Conservation (phyloP, 2,329 filamentous ascomycete genomes). For the Microsporum ferrugineum region DNA sequence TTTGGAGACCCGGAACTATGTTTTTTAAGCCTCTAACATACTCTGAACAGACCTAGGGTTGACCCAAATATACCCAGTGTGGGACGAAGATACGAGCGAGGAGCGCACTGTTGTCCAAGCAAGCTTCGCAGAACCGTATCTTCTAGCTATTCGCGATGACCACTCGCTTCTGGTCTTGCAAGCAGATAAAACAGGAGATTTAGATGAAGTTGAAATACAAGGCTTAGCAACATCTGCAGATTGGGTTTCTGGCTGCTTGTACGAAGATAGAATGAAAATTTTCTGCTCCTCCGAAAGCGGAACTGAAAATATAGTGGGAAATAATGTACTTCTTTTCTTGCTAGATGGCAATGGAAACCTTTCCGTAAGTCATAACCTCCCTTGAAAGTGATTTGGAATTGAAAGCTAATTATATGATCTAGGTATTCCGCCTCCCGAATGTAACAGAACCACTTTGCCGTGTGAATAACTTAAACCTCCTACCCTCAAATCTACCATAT, state of each 20-base stretch:
- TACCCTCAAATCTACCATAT: conserved; percentile 62
- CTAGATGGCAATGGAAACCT: conserved; percentile 54
- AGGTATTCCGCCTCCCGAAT: conserved; percentile 69
- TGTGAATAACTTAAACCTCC: conserved; percentile 63
- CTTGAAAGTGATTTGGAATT: background rate
- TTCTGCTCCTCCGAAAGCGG: conserved; percentile 35
- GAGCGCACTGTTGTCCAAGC: conserved; percentile 68
- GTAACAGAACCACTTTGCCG: conserved; percentile 60
- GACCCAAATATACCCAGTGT: conserved; percentile 82
- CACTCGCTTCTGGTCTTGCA: conserved; percentile 66
- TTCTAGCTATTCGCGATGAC: conserved; percentile 75
- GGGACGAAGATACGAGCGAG: conserved; percentile 74
- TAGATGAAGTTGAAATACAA: conserved; percentile 65
- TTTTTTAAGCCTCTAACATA: conserved; percentile 4
- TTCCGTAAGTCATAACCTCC: conserved; percentile 43
- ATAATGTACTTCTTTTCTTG: conserved; percentile 59
- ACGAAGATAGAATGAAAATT: conserved; percentile 52
- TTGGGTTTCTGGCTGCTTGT: conserved; percentile 77
- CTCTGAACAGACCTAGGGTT: conserved; percentile 59
- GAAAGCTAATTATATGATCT: background rate
- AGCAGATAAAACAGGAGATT: conserved; percentile 68
- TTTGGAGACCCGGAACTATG: background rate
- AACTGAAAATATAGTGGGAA: conserved; percentile 10
- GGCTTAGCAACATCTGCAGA: conserved; percentile 51
- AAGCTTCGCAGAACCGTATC: conserved; percentile 76